These are phyloP conservation scores for Hyphodiscus hymeniophilus DNA, from an alignment of 495 filamentous ascomycete genomes.

Conservation along the genomic window DNA sequence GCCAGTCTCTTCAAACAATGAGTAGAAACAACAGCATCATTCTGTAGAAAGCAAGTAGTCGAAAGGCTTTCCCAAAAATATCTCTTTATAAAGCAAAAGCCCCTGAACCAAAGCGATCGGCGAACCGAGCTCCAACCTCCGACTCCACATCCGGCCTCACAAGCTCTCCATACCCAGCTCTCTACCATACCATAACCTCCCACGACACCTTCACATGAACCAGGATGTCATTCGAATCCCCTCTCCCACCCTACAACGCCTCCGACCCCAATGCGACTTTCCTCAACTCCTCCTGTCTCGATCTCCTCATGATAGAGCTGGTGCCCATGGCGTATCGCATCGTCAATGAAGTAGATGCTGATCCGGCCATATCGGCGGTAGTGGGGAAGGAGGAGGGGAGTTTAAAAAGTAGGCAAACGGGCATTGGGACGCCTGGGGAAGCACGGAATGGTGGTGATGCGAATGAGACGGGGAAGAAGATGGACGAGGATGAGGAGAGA, in stretches of 20 bases:
- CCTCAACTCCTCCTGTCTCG: slow-evolving; percentile 73
- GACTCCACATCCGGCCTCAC: too few relatives aligned
- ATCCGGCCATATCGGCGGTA: not conserved
- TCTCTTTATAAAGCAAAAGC: too few relatives aligned
- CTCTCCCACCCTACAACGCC: slow-evolving; percentile 58
- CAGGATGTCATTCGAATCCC: slow-evolving; percentile 70
- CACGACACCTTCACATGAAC: not conserved
- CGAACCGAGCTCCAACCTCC: too few relatives aligned
- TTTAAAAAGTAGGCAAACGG: not conserved
- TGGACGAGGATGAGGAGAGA: slow-evolving; percentile 64
- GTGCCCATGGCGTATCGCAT: slow-evolving; percentile 90
- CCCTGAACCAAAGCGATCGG: too few relatives aligned
- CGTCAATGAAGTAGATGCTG: slow-evolving; percentile 19
- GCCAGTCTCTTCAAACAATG: too few relatives aligned
- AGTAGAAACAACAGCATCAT: too few relatives aligned
- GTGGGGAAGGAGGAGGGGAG: slow-evolving; percentile 1
- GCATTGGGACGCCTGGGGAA: not conserved
- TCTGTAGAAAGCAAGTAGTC: too few relatives aligned
- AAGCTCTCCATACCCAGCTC: too few relatives aligned
- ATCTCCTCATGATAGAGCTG: slow-evolving; percentile 91
- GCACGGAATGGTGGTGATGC: not conserved
- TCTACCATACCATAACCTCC: too few relatives aligned
- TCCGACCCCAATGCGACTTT: slow-evolving; percentile 72
- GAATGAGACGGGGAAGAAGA: slow-evolving; percentile 17
- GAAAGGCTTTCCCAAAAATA: too few relatives aligned